A percentile compares a stretch with the other conserved stretches of the same genome.
phyloP scores from a whole-genome alignment of 1,139 yeast species.

The Saccharomyces hybrid region DNA sequence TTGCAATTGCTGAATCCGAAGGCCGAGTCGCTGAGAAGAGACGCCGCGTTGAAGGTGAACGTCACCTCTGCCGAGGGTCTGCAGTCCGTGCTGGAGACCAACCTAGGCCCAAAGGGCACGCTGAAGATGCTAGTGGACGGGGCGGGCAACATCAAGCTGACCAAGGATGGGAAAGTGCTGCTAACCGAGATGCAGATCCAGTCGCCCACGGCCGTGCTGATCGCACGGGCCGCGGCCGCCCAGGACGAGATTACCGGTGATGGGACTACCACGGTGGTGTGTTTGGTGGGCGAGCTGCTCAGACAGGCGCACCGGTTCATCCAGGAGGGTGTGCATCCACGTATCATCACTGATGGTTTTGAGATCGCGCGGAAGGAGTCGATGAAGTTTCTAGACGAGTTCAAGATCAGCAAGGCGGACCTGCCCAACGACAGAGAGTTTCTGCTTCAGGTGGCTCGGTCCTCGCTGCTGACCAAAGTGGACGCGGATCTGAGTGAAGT shows the following conservation, averaged over 20 bases:
- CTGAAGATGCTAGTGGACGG: slow-evolving; percentile 91
- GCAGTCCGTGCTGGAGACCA: slow-evolving; percentile 84
- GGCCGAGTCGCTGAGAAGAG: slow-evolving; percentile 90
- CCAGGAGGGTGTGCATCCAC: slow-evolving; percentile 92
- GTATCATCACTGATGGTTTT: slow-evolving; percentile 91
- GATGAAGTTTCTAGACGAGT: slow-evolving; percentile 59
- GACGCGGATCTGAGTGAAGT: slow-evolving; percentile 66
- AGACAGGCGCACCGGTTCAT: slow-evolving; percentile 92
- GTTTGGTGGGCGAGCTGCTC: slow-evolving; percentile 88
- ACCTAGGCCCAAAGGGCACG: slow-evolving; percentile 80
- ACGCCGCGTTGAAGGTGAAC: slow-evolving; percentile 92
- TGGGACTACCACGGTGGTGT: slow-evolving; percentile 96
- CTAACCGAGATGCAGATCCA: slow-evolving; percentile 97
- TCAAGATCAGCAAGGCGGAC: slow-evolving; percentile 36
- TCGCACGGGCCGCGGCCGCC: slow-evolving; percentile 96
- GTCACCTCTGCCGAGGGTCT: slow-evolving; percentile 95
- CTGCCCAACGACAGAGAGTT: slow-evolving; percentile 66
- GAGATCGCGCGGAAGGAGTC: slow-evolving; percentile 79
- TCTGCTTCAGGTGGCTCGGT: slow-evolving; percentile 82
- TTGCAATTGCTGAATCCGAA: slow-evolving; percentile 91
- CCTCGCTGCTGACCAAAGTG: slow-evolving; percentile 84
- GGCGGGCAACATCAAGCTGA: slow-evolving; percentile 87
- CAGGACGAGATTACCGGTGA: slow-evolving; percentile 99
- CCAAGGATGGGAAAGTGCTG: slow-evolving; percentile 95
- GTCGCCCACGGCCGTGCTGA: slow-evolving; percentile 99